Base-by-base conservation (phyloP, 495 filamentous ascomycete species). In the Annulohypoxylon stygium region DNA sequence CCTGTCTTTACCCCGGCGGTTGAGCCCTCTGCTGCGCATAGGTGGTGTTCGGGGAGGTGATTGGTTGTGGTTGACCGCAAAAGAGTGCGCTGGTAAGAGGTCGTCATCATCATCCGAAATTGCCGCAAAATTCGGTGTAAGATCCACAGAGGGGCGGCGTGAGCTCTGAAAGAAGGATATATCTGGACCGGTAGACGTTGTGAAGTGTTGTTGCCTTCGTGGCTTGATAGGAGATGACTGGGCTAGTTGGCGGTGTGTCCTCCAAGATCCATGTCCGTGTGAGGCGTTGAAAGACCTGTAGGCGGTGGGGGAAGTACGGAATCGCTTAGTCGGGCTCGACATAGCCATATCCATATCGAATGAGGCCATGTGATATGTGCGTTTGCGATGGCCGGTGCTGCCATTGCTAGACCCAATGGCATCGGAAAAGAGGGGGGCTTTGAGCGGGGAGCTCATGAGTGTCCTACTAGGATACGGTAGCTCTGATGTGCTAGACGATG, bases 31-130 rank as follows among this genome's bases (percentile, higher is more conserved):
- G 70, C 81, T 84, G 65, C 89, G 86, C 77, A 88, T 90, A 1
- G 93, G 93, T 4, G 94, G 94, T 50, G 94, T 97, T 43, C 90
- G 88, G 41, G 94, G 94, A 48, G 93, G 93, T 3, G 94, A 96
- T 54, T 86, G 88, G 41, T 89, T 81, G 69, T 79, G 74, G 72
- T 73, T 75, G 59, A 77, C 58, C 30, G 86, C 86, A 80, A 96
- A 93, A 14, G 92, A 94, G 76, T 92, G 91, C n/a, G 88, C 76
- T 11, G 93, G 92, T 30, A 95, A 84, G 25, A 92, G 87, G 68
- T 91, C 87, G 51, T 95, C 92, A 20, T 97, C 93, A 67, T 95
- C 93, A 68, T 96, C 93, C 4, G 92, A 93, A 36, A 78, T 82
- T 3, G 85, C 85, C 51, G 85, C 86, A 73, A 91, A 91, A 67